Percentiles rank a stretch among this genome's conserved stretches.
phyloP scores from a whole-genome alignment of 441 rosid genomes.

The Aleurites moluccanus region DNA sequence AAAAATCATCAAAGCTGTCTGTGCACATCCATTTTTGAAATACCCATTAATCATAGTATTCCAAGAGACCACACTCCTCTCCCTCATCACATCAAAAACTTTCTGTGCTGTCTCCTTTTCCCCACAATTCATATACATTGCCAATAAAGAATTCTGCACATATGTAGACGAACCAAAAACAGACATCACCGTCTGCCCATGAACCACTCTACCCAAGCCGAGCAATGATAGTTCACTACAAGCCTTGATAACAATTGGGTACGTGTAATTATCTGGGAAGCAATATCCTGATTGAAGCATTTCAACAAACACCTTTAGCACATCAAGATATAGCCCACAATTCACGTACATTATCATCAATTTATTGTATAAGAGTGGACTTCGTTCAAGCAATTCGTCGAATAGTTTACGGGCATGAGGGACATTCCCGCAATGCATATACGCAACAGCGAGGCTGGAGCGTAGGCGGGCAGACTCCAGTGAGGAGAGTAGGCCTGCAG shows the following conservation, averaged over 20 bases:
- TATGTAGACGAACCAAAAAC: constrained; percentile 40
- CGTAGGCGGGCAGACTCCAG: constrained; percentile 21
- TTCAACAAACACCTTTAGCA: constrained; percentile 44
- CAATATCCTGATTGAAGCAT: constrained; percentile 43
- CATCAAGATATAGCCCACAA: constrained; percentile 35
- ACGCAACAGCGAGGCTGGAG: constrained; percentile 29
- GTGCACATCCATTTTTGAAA: constrained; percentile 51
- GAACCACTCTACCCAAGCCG: constrained; percentile 47
- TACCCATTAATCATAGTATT: constrained; percentile 75
- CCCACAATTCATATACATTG: constrained; percentile 72
- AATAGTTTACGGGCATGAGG: constrained; percentile 51
- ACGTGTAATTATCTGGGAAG: constrained; percentile 58
- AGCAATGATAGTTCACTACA: constrained; percentile 45
- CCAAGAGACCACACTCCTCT: constrained; percentile 68
- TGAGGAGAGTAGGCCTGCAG: constrained; percentile 37
- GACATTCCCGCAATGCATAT: constrained; percentile 33
- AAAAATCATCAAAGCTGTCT: constrained; percentile 47
- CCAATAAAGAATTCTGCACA: constrained; percentile 64
- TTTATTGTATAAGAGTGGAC: constrained; percentile 47
- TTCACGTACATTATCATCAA: constrained; percentile 50
- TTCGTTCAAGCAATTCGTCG: constrained; percentile 55
- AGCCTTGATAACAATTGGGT: constrained; percentile 61
- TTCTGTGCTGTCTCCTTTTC: constrained; percentile 45
- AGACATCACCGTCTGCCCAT: constrained; percentile 48
- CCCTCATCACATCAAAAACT: constrained; percentile 55